These are phyloP conservation scores for Penicillium fuscoglaucum DNA, from an alignment of 2,329 filamentous ascomycete species.

Conservation along the genomic window DNA sequence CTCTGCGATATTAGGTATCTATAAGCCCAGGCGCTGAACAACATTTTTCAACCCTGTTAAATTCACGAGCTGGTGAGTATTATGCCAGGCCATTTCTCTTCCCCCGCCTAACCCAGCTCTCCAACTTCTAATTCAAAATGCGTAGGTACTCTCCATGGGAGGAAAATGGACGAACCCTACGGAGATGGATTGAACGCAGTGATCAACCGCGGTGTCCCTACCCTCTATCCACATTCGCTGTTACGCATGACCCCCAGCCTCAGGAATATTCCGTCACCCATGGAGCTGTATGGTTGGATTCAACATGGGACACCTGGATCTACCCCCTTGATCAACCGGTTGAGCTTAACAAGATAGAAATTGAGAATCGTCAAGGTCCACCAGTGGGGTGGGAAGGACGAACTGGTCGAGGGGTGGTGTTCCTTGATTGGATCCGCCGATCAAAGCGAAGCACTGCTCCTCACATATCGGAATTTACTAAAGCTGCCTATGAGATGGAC, in stretches of 20 bases:
- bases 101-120: neutral
- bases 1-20: neutral
- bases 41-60: no score
- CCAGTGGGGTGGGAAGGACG: slow-evolving; percentile 4
- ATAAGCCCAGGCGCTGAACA: neutral
- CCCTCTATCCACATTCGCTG: neutral
- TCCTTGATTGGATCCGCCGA: slow-evolving; percentile 7
- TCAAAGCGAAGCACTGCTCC: neutral
- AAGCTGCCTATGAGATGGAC: slow-evolving; percentile 5
- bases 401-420: slow-evolving; percentile 1
- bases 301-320: neutral
- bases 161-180: neutral
- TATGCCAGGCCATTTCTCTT: no score
- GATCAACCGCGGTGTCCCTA: neutral
- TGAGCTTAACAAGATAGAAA: neutral
- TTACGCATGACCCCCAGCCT: neutral
- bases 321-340: neutral
- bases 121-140: neutral
- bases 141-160: neutral
- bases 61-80: neutral
- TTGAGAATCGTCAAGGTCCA: neutral
- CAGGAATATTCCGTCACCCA: neutral
- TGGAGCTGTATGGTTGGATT: neutral
- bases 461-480: slow-evolving; percentile 4
- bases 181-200: neutral